Evolutionary conservation across 2,329 filamentous ascomycete genomes (phyloP), one percentile per base, ranked within the genome.

Genomic region (Fonsecaea multimorphosa): DNA sequence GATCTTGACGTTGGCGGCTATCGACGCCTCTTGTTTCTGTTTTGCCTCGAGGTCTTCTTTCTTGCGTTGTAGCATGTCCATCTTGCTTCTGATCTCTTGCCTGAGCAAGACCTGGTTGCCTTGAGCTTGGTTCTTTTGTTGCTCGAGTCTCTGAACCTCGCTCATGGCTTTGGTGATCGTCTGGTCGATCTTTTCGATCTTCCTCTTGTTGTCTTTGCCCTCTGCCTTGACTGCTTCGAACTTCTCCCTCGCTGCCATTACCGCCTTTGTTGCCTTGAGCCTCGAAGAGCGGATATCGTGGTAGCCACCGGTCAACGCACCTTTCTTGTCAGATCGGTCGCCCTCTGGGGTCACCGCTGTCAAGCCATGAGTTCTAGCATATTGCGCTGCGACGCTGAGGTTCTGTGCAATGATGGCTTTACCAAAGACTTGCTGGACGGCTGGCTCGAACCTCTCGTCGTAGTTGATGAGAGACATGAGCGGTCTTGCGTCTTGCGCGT

Each of bases 371-470:
- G 91, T 96, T 73, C 94, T 88, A 24, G 95, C 92, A 76, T 97
- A 97, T 74, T 97, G 93, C 12, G 91, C 87, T 55, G 93, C 95
- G 65, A 97, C 87, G 56, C 91, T 87, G 68, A 99, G 81, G 71
- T 92, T 96, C 2, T 94, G 93, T 72, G 95, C 98, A 63, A 99
- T 90, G 59, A 99, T 92, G 0, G 92, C 95, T 78, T 92, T 96
- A 54, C 93, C 95, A 78, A 99, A 99, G 0, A 99, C 92, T 75
- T 97, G 93, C 74, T 91, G 89, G 76, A 99, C 95, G 0, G 95
- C 95, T 72, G 87, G 90, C 65, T 96, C 92, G 72, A 89, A 97
- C 67, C 81, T 83, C 1, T 84, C 74, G 58, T 97, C 90, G 74
- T 89, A 99, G 56, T 87, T 85, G 66, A 98, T 86, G 78, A 96